Base-by-base conservation (phyloP, 371 early-diverging fungal species). In the Mucor piriformis region DNA sequence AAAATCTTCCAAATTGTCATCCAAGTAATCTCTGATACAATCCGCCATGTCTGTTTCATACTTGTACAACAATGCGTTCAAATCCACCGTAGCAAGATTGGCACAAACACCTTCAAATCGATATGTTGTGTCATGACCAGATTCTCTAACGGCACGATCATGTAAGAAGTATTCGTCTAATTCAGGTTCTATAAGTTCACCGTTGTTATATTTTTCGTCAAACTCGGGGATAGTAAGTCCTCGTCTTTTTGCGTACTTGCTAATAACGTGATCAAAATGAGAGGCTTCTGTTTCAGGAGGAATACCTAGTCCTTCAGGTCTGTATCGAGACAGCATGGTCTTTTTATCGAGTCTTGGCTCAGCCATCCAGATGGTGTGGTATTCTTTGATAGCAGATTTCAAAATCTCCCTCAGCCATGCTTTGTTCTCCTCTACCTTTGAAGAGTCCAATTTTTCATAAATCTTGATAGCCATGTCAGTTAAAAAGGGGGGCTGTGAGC, bases 401-500 rank as follows among this genome's bases (percentile, higher is more conserved):
- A 94, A 57, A 7, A 84, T 76, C 10, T 69, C 68, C 10, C 85
- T 78, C 32, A 94, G 74, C 96, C 96, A 95, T n/a, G 72, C 77
- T 57, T 83, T 80, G 69, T 87, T 84, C 66, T 70, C 69, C 34
- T 74, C 47, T 29, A 84, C 81, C 1, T 68, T 68, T 25, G 73
- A 63, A 10, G 69, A 63, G 29, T 74, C 59, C 12, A 90, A 70
- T 24, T 72, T 60, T 51, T 85, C 80, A 54, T 83, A 89, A 5
- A 93, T 88, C 57, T 85, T 78, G 44, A 91, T 77, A 8, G 88
- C 83, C 96, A 97, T 94, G 67, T 96, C 96, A 0, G 96, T 95
- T 53, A 97, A 74, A 70, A 97, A 95, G 4, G 97, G 97, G 16
- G 97, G 97, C 72, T 97, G 97, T 6, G 95, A 94, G n/a, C 97